These are phyloP conservation scores for Yamadazyma aaseri DNA, from an alignment of 1,139 yeast species.

Conservation along the genomic window DNA sequence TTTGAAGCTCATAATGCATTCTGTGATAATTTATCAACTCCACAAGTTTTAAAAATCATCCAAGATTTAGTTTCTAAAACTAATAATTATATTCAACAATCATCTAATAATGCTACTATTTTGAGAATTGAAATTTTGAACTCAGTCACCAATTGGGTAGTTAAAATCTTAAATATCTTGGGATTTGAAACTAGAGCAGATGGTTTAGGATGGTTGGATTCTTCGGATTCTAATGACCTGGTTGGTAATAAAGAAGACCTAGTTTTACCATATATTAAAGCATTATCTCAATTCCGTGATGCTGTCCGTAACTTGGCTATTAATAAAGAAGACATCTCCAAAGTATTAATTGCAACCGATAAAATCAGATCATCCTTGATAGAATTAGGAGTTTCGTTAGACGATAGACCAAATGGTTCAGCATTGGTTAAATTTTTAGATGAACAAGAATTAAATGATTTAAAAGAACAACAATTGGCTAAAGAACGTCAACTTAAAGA, in stretches of 20 bases:
- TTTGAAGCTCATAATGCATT: slow-evolving; percentile 71
- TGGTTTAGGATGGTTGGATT: slow-evolving; percentile 74
- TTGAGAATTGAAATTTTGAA: slow-evolving; percentile 65
- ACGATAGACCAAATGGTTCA: slow-evolving; percentile 79
- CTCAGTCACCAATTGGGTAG: slow-evolving; percentile 66
- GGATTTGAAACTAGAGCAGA: slow-evolving; percentile 77
- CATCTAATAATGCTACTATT: slow-evolving; percentile 43
- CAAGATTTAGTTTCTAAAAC: slow-evolving; percentile 68
- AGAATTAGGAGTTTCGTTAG: slow-evolving; percentile 76
- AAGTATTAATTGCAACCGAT: slow-evolving; percentile 52
- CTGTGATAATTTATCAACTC: slow-evolving; percentile 84
- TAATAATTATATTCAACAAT: slow-evolving; percentile 65
- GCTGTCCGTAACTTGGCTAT: slow-evolving; percentile 73
- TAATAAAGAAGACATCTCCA: slow-evolving; percentile 51
- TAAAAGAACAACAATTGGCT: slow-evolving; percentile 60
- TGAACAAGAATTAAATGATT: slow-evolving; percentile 63
- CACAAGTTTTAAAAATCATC: slow-evolving; percentile 64
- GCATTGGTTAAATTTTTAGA: slow-evolving; percentile 82
- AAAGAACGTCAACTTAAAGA: slow-evolving; percentile 48
- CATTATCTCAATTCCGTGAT: slow-evolving; percentile 79
- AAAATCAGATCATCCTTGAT: slow-evolving; percentile 55
- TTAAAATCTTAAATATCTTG: slow-evolving; percentile 63
- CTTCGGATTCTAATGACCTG: slow-evolving; percentile 9
- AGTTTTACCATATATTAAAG: slow-evolving; percentile 77
- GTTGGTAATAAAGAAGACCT: slow-evolving; percentile 57